Evolutionary conservation across 768 basidiomycete species (phyloP).

Genomic region (Hygrocybe coccinea): DNA sequence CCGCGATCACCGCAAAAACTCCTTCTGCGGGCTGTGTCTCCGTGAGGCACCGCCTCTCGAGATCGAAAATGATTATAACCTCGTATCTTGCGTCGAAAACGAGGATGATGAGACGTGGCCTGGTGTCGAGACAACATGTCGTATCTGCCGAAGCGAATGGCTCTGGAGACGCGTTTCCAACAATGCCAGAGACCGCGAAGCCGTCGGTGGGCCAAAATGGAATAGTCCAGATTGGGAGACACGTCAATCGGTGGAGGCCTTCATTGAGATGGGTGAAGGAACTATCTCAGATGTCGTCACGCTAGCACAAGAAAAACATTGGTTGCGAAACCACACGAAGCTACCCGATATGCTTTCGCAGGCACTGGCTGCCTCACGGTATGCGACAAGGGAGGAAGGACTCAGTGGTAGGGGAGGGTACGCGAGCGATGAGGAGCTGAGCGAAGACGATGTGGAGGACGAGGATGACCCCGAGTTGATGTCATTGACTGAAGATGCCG

Average conservation of each 20-base stretch:
- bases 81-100: conserved; percentile 56
- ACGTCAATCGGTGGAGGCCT: conserved; percentile 62
- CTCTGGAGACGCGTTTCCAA: conserved; percentile 55
- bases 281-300: conserved; percentile 54
- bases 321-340: conserved; percentile 62
- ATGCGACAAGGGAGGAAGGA: conserved; percentile 6
- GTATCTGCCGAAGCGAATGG: conserved; percentile 59
- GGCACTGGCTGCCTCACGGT: conserved; percentile 50
- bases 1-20: conserved; percentile 53
- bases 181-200: conserved; percentile 49
- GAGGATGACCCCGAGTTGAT: conserved; percentile 43
- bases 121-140: conserved; percentile 61
- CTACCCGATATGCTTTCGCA: conserved; percentile 63
- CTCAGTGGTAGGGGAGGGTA: conserved; percentile 11
- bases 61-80: conserved; percentile 8
- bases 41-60: conserved; percentile 52
- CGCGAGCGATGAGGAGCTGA: conserved; percentile 20
- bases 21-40: conserved; percentile 66
- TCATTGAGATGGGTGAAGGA: conserved; percentile 70
- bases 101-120: conserved; percentile 71
- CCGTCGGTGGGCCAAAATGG: conserved; percentile 45
- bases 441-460: conserved; percentile 35
- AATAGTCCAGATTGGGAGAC: conserved; percentile 58
- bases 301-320: conserved; percentile 64
- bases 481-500: conserved; percentile 37